Evolutionary conservation across 345 rosid genomes (phyloP).

Genomic region (Reutealis trisperma): DNA sequence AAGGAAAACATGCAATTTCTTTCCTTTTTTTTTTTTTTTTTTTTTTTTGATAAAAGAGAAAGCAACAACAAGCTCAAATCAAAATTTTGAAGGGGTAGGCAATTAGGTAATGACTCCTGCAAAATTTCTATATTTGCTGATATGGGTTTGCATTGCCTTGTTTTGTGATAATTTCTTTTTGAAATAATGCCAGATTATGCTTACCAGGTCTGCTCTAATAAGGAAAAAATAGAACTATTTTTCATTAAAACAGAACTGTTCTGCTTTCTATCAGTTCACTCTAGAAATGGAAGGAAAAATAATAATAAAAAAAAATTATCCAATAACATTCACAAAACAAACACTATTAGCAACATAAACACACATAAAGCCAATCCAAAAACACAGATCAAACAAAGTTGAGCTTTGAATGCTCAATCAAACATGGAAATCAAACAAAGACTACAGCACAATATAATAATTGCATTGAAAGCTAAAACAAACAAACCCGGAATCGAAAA

Average conservation of each 20-base stretch:
- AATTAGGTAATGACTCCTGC: neutral
- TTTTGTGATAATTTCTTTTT: conserved; percentile 16
- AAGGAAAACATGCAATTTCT: conserved; percentile 14
- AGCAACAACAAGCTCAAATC: conserved; percentile 4
- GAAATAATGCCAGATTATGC: conserved; percentile 13
- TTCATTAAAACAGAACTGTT: conserved; percentile 11
- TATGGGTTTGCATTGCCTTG: conserved; percentile 14
- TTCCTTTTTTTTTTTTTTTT: no score
- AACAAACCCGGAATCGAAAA: conserved; percentile 45
- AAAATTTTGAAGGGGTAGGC: conserved; percentile 7
- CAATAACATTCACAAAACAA: conserved; percentile 16
- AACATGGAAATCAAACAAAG: conserved; percentile 24
- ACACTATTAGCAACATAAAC: conserved; percentile 16
- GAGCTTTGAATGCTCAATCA: conserved; percentile 39
- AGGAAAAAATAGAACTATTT: conserved; percentile 18
- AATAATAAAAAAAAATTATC: neutral
- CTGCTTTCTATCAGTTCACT: conserved; percentile 28
- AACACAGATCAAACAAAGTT: conserved; percentile 23
- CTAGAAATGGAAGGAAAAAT: conserved; percentile 21
- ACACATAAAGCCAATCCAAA: conserved; percentile 22
- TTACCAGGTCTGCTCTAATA: conserved; percentile 26
- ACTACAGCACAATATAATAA: conserved; percentile 4
- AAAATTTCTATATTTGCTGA: conserved; percentile 19
- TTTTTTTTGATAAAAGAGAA: conserved; percentile 16
- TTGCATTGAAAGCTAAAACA: conserved; percentile 13